These are phyloP conservation scores for Phytophthora syringae DNA, from an alignment of 352 stramenopile species.

Conservation along the genomic window DNA sequence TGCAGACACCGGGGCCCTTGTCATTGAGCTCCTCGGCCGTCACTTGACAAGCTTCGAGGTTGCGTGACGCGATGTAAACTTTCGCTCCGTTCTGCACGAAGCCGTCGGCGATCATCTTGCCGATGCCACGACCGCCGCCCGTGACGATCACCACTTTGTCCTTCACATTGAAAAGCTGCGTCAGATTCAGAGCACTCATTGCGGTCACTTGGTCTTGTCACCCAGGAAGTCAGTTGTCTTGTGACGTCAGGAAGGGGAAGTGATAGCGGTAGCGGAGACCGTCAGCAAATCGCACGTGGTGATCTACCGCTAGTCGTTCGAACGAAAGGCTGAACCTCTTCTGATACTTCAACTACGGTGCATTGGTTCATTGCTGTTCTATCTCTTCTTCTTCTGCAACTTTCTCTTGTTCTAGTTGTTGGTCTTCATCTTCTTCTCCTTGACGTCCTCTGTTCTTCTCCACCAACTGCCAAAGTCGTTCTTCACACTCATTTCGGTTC, in stretches of 20 bases:
- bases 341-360: not conserved
- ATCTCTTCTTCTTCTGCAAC: not conserved
- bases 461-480: conserved; percentile 26
- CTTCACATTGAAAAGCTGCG: conserved; percentile 66
- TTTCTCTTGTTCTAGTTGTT: too few relatives aligned
- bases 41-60: conserved; percentile 78
- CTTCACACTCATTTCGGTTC: conserved; percentile 51
- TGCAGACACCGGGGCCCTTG: conserved; percentile 64
- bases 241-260: not conserved
- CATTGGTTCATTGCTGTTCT: conserved; percentile 1
- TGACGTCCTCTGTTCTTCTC: conserved; percentile 2
- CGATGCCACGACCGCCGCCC: conserved; percentile 93
- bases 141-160: conserved; percentile 91
- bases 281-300: not conserved
- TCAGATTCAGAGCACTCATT: conserved; percentile 39
- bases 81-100: conserved; percentile 92
- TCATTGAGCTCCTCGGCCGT: conserved; percentile 72
- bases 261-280: not conserved
- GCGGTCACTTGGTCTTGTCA: not conserved
- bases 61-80: conserved; percentile 92
- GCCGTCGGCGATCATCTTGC: conserved; percentile 94
- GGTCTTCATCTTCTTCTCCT: not conserved
- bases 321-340: conserved; percentile 5
- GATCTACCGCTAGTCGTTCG: not conserved
- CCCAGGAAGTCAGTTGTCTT: not conserved